Percentiles rank a stretch among this genome's conserved stretches.
These are phyloP conservation scores for Trypanosoma brucei DNA, from an alignment of 208 protist species.

Conservation along the genomic window DNA sequence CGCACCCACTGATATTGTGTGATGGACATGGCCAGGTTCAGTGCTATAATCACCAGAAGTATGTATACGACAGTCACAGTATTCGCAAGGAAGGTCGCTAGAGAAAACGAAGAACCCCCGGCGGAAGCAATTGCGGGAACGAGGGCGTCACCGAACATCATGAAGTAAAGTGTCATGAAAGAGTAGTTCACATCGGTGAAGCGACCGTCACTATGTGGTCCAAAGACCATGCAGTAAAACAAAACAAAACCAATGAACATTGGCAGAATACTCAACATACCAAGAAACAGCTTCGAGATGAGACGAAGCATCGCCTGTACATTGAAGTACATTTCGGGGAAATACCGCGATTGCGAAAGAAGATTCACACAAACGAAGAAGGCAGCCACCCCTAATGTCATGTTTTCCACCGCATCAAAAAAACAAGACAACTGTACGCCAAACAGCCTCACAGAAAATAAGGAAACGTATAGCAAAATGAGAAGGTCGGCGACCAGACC, in stretches of 20 bases:
- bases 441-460: slow-evolving; percentile 23
- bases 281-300: slow-evolving; percentile 35
- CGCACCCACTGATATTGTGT: slow-evolving; percentile 47
- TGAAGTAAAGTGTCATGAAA: slow-evolving; percentile 42
- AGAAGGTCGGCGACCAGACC: slow-evolving; percentile 25
- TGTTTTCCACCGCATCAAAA: slow-evolving; percentile 26
- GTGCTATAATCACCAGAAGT: slow-evolving; percentile 48
- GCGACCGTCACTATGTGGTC: slow-evolving; percentile 31
- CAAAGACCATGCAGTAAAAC: slow-evolving; percentile 54
- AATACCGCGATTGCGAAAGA: slow-evolving; percentile 52
- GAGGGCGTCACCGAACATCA: slow-evolving; percentile 57
- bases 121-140: slow-evolving; percentile 32
- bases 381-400: slow-evolving; percentile 32
- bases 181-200: slow-evolving; percentile 37
- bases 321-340: slow-evolving; percentile 42
- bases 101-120: slow-evolving; percentile 21
- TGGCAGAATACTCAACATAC: slow-evolving; percentile 33
- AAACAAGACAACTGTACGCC: slow-evolving; percentile 16
- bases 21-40: slow-evolving; percentile 59
- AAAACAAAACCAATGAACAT: slow-evolving; percentile 49
- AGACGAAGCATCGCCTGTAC: slow-evolving; percentile 37
- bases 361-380: slow-evolving; percentile 36
- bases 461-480: slow-evolving; percentile 24
- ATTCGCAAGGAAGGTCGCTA: slow-evolving; percentile 31
- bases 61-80: slow-evolving; percentile 39